Evolutionary conservation across 2,329 filamentous ascomycete genomes (phyloP), one percentile per base, ranked within the genome.

Genomic region (Tolypocladium paradoxum): DNA sequence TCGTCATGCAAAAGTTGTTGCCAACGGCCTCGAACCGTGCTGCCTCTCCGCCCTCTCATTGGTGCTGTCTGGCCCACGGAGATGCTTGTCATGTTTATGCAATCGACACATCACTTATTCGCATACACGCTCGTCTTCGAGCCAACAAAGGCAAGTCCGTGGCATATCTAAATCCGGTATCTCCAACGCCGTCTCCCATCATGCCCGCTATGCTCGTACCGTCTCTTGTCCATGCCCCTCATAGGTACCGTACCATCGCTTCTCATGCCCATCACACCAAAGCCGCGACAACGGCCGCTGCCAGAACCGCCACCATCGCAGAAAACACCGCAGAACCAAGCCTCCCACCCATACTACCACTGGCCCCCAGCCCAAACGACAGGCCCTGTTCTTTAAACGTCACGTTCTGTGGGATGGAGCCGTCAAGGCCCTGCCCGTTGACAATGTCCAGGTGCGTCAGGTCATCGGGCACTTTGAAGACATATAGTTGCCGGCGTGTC

Each of bases 401-500:
- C 43, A 90, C 73, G 56, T 90, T 88, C 66, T 90, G 86, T 37
- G 71, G 66, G 6, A 90, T 76, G 0, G 74, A 76, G 33, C 68
- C 60, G 60, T 90, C 90, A 60, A 81, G 76, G 65, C 87, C 90
- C 54, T 85, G 74, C 1, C 86, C 87, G 46, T 79, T 80, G 3
- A 72, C 75, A 55, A 91, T 82, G 60, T 91, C 85, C 55, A 89
- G 68, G 3, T 76, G 75, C 7, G 62, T 75, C 37, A 91, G 68
- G 60, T 91, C 87, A 65, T 90, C 82, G 1, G 87, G 78, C 20
- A 84, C 76, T 18, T 77, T 71, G 74, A 92, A 91, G 71, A 91
- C 87, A 91, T 90, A 70, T 89, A 91, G 58, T n/a, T n/a, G n/a
- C 84, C 24, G 73, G 74, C 0, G 87, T 91, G 61, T 90, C 78